Evolutionary conservation across 2,329 filamentous ascomycete species (phyloP), one percentile per base, ranked within the genome.

Genomic region (Drechslera avenae): DNA sequence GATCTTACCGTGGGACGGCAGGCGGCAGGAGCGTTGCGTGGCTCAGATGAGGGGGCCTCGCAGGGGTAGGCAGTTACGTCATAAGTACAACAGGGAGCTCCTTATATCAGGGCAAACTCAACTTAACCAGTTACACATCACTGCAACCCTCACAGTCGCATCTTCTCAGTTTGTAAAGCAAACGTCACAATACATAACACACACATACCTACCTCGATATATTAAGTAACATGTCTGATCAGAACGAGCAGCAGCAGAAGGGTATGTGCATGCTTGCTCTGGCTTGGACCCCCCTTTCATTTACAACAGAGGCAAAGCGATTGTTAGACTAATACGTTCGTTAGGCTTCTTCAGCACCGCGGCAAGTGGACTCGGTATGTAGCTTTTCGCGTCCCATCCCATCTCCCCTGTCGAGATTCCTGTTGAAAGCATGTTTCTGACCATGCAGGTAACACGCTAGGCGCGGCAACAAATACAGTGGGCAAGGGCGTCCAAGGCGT

Each of bases 331-430:
- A 19, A 54, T 32, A 21, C 7, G 1, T 23, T 31, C 14, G 9
- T 39, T 45, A 69, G 68, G 67, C 49, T 63, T 72, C 57, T 71
- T 71, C 55, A 62, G 66, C 46, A 69, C 68, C 45, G 68, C 64
- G 30, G 60, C 67, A 4, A 59, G 66, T 44, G 70, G 69, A 13
- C 36, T 72, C 35, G 63, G 66, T 72, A 62, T 19, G 54, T 55
- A 13, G 6, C 13, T 52, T 21, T 21, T 16, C 13, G 39, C 31
- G 28, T 13, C 14, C n/a, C 13, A 40, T 5, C 4, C 34, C 31
- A 10, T 13, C 43, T 35, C 32, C 23, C 16, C 12, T 17, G 16
- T 33, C 16, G 36, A n/a, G n/a, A 17, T 8, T 6, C 40, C 9
- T 51, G 34, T 44, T 10, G 28, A 18, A 23, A 36, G n/a, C 18